Evolutionary conservation across 352 stramenopile genomes (phyloP).

Genomic region (Pythium sukuiense): DNA sequence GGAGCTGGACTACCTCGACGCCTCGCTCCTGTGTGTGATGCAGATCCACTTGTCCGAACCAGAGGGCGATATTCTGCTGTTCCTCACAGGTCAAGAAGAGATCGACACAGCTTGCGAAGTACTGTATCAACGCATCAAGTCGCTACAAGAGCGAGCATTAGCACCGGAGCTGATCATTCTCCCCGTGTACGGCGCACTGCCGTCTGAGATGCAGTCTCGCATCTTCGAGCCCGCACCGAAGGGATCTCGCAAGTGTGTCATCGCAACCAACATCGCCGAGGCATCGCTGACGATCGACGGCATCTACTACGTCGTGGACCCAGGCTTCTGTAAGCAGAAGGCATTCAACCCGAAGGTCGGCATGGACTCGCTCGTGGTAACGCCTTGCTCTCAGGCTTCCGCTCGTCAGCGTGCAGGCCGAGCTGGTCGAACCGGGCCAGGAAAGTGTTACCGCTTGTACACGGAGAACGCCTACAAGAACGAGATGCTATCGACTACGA

Average conservation of each 20-base stretch:
- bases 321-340: constrained; percentile 98
- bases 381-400: constrained; percentile 97
- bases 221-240: constrained; percentile 98
- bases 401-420: constrained; percentile 96
- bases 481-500: constrained; percentile 96
- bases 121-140: constrained; percentile 97
- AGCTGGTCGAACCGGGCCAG: constrained; percentile 97
- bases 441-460: constrained; percentile 99
- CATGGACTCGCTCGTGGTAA: constrained; percentile 99
- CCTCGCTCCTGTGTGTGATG: constrained; percentile 98
- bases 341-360: constrained; percentile 99
- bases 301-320: constrained; percentile 94
- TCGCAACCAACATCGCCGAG: constrained; percentile 99
- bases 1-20: constrained; percentile 98
- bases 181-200: constrained; percentile 97
- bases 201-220: constrained; percentile 98
- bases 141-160: constrained; percentile 90
- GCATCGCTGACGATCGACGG: constrained; percentile 99
- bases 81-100: constrained; percentile 99
- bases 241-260: constrained; percentile 96
- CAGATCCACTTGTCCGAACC: constrained; percentile 99
- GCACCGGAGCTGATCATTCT: constrained; percentile 98
- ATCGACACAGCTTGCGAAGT: constrained; percentile 99
- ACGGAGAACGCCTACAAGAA: constrained; percentile 98
- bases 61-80: constrained; percentile 98